Conservation (phyloP, 164 flowering plant species). For the Umbilicus rupestris region DNA sequence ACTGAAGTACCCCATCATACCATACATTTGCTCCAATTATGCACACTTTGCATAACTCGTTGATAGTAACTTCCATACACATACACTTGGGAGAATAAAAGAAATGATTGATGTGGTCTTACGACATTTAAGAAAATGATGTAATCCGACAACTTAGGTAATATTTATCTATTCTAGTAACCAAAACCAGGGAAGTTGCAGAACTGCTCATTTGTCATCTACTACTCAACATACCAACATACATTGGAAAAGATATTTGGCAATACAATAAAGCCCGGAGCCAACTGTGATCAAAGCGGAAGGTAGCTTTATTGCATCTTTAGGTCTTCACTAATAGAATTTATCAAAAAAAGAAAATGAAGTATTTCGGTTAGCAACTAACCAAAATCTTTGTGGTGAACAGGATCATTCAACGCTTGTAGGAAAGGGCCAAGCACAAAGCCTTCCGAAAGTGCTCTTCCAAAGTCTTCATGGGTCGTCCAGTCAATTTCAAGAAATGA, state of each 20-base stretch:
- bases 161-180: too few species aligned
- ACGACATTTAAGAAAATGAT: too few species aligned
- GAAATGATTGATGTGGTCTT: too few species aligned
- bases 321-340: background rate
- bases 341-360: background rate
- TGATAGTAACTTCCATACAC: too few species aligned
- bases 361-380: slow-evolving; percentile 19
- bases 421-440: slow-evolving; percentile 79
- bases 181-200: too few species aligned
- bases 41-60: too few species aligned
- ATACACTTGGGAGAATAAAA: too few species aligned
- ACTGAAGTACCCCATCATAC: too few species aligned
- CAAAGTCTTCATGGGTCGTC: slow-evolving; percentile 35
- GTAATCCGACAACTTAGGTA: too few species aligned
- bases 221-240: background rate
- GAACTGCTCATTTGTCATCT: too few species aligned
- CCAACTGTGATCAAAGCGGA: background rate
- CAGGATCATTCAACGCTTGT: slow-evolving; percentile 71
- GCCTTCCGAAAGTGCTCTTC: slow-evolving; percentile 49
- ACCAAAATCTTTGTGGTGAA: slow-evolving; percentile 96
- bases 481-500: slow-evolving; percentile 75
- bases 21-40: too few species aligned
- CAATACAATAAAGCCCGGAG: background rate
- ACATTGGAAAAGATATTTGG: background rate
- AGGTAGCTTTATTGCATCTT: background rate